Percentiles rank a stretch among this genome's conserved stretches.
phyloP scores from a whole-genome alignment of 179 eudicot species.

The Spergularia azorica region DNA sequence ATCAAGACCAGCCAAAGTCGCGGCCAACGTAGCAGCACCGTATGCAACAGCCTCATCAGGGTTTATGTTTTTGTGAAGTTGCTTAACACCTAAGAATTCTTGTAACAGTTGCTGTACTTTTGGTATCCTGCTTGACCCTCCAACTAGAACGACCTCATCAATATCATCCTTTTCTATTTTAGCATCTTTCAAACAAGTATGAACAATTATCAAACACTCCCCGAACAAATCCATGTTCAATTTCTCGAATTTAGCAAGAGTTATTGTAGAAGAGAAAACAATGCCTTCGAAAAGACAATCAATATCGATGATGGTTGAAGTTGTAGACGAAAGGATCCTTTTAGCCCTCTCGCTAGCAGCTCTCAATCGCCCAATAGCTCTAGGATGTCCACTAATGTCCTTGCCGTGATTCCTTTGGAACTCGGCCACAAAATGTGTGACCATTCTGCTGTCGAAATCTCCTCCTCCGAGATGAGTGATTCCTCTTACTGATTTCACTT shows the following conservation, averaged over 20 bases:
- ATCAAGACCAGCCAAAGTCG: conserved; percentile 1
- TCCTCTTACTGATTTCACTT: conserved; percentile 8
- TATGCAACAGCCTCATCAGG: conserved; percentile 25
- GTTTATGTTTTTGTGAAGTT: conserved; percentile 18
- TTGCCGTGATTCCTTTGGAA: background rate
- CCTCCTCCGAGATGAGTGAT: conserved; percentile 14
- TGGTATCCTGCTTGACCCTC: conserved; percentile 30
- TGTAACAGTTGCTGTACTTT: conserved; percentile 19
- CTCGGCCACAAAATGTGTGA: background rate
- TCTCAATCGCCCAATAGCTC: conserved; percentile 4
- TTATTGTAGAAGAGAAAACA: background rate
- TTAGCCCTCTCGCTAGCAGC: conserved; percentile 15
- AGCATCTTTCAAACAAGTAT: conserved; percentile 14
- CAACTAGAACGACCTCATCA: conserved; percentile 25
- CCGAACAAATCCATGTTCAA: conserved; percentile 14
- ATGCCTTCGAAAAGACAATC: conserved; percentile 8
- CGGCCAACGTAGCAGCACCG: conserved; percentile 26
- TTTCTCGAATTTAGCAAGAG: conserved; percentile 13
- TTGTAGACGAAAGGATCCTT: background rate
- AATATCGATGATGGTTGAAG: background rate
- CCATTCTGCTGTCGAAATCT: conserved; percentile 3
- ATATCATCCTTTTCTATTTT: background rate
- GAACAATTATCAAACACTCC: background rate
- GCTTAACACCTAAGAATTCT: conserved; percentile 22
- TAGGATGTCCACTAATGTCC: background rate